phyloP scores from a whole-genome alignment of 352 stramenopile species.

The Phytophthora fragariaefolia region DNA sequence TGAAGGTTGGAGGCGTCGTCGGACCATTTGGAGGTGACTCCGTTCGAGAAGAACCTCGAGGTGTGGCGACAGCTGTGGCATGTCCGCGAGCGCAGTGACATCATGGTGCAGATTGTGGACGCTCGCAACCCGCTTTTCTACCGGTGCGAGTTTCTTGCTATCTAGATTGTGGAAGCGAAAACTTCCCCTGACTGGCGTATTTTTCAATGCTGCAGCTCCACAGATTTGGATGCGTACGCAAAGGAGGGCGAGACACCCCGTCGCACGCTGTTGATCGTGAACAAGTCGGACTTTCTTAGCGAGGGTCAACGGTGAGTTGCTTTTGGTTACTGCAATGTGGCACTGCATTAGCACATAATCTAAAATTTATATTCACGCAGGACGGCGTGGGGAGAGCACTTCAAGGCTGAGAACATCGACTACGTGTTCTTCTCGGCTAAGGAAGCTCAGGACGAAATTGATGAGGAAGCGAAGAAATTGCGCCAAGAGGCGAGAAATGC shows the following conservation, averaged over 20 bases:
- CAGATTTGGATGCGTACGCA: constrained; percentile 96
- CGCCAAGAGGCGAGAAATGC: constrained; percentile 50
- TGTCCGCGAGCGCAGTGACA: constrained; percentile 97
- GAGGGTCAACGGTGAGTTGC: constrained; percentile 82
- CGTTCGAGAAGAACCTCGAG: constrained; percentile 99
- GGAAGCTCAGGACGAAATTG: constrained; percentile 92
- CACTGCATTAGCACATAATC: not conserved
- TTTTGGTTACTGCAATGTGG: not conserved
- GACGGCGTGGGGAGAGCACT: constrained; percentile 95
- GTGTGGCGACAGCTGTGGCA: constrained; percentile 99
- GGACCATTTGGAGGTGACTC: constrained; percentile 93
- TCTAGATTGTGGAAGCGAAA: not conserved
- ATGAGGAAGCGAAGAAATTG: constrained; percentile 76
- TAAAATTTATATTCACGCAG: constrained; percentile 35
- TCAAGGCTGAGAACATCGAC: constrained; percentile 90
- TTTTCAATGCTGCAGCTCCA: constrained; percentile 66
- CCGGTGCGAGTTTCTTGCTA: constrained; percentile 41
- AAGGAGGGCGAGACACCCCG: constrained; percentile 92
- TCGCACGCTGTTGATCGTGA: constrained; percentile 96
- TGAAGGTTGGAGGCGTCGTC: constrained; percentile 77
- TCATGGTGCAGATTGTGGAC: constrained; percentile 99
- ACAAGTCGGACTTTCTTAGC: constrained; percentile 99
- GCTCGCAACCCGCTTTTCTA: constrained; percentile 99
- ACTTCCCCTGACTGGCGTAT: constrained; percentile 21
- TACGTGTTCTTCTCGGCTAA: constrained; percentile 99